A percentile compares a stretch with the other conserved stretches of the same genome.
These are phyloP conservation scores for Trametes gibbosa DNA, from an alignment of 768 basidiomycete species.

Conservation along the genomic window DNA sequence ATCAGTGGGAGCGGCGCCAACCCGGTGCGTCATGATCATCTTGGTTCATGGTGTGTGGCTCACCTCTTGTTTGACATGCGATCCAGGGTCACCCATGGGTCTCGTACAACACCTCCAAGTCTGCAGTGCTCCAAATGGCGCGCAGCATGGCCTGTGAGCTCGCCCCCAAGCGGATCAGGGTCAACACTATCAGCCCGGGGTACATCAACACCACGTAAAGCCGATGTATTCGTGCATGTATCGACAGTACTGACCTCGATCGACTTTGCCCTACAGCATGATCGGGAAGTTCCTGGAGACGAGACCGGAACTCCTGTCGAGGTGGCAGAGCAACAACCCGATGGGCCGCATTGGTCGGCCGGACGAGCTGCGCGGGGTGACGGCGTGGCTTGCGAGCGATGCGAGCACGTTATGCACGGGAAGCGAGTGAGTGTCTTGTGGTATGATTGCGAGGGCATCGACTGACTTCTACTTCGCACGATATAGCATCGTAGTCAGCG, in stretches of 20 bases:
- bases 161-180: conserved; percentile 59
- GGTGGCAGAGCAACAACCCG: conserved; percentile 68
- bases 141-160: conserved; percentile 80
- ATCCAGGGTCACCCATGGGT: conserved; percentile 26
- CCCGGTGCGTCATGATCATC: conserved; percentile 51
- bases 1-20: conserved; percentile 57
- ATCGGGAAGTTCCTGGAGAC: conserved; percentile 64
- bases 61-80: too few relatives aligned
- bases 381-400: conserved; percentile 47
- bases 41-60: too few relatives aligned
- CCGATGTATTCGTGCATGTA: conserved; percentile 40
- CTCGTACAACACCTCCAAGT: conserved; percentile 66
- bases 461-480: background rate
- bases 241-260: too few relatives aligned
- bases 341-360: conserved; percentile 63
- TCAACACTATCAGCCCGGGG: conserved; percentile 74
- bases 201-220: conserved; percentile 58
- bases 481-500: conserved; percentile 24
- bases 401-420: conserved; percentile 70
- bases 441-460: background rate
- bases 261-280: conserved; percentile 47
- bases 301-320: conserved; percentile 55
- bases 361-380: conserved; percentile 70
- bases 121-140: conserved; percentile 71
- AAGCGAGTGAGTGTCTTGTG: conserved; percentile 56